These are phyloP conservation scores for Torulaspora delbrueckii DNA, from an alignment of 805 yeast species.

Conservation along the genomic window DNA sequence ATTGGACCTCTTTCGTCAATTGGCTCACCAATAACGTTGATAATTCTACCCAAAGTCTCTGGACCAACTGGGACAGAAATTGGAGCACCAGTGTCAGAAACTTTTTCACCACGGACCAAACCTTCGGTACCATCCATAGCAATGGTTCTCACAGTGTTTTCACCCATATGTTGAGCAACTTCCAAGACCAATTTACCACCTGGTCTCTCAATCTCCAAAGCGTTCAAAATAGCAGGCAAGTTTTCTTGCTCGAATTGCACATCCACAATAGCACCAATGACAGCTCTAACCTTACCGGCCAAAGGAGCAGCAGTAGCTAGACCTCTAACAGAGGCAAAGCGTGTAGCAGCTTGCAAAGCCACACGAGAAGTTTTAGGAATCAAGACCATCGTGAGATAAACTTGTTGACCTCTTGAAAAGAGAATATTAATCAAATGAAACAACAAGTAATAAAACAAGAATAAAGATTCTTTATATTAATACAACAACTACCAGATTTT, in stretches of 20 bases:
- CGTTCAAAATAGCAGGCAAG: conserved; percentile 96
- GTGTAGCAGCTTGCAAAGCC: conserved; percentile 85
- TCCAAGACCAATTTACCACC: conserved; percentile 85
- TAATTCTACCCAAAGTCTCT: conserved; percentile 97
- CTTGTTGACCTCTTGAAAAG: conserved; percentile 3
- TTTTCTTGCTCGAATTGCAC: conserved; percentile 97
- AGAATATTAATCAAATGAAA: neutral
- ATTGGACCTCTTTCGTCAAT: conserved; percentile 99
- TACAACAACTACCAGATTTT: neutral
- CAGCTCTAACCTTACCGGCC: conserved; percentile 92
- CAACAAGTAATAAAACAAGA: neutral
- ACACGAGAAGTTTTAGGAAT: conserved; percentile 64
- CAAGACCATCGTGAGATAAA: conserved; percentile 9
- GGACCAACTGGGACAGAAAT: conserved; percentile 99
- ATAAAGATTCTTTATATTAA: neutral
- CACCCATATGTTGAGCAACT: conserved; percentile 99
- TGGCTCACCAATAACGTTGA: conserved; percentile 98
- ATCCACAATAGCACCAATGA: conserved; percentile 98
- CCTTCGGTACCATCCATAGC: conserved; percentile 99
- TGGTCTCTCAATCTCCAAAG: conserved; percentile 80
- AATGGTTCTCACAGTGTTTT: conserved; percentile 99
- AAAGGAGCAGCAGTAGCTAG: conserved; percentile 47
- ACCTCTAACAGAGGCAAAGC: conserved; percentile 42
- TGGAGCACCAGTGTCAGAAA: conserved; percentile 95
- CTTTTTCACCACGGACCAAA: conserved; percentile 94